Evolutionary conservation across 2,329 filamentous ascomycete genomes (phyloP), one percentile per base, ranked within the genome.

Genomic region (Phyllosticta citrichinensis): DNA sequence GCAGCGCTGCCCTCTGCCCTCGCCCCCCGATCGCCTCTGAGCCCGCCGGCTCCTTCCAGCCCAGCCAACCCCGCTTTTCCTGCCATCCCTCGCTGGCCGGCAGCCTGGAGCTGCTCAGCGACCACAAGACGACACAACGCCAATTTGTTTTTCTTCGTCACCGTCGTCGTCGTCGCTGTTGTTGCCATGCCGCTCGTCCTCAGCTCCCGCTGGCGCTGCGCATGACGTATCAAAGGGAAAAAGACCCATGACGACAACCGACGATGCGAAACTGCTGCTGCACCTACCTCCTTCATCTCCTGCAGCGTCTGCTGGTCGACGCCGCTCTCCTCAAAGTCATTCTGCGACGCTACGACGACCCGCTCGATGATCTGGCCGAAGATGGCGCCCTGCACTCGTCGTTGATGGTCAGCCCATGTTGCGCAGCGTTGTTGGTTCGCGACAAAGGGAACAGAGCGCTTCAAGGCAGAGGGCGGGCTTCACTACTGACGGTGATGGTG

Each of bases 321-420:
- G 69, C 94, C 94, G 68, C 88, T 91, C 77, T 99, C 94, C 75
- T 99, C 94, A 73, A 99, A 97, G 76, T 97, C 94, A 71, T 93
- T 89, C 71, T 89, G 84, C 70, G 93, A 97, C 67, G 73, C 71
- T 56, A 69, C 66, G 63, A 79, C 73, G 63, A 80, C 78, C 69
- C 89, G 88, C 68, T 93, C 87, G 75, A 97, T 90, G 73, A 99
- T 91, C 77, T 94, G 90, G 75, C 86, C 81, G 76, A 97, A 99
- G 70, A 97, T 87, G 66, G 79, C 77, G 70, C 94, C 94, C 79
- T 86, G 66, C 63, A 61, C 52, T 51, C 52, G 24, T 52, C 33
- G 24, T 61, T 47, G 51, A 47, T 47, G 40, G 60, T 62, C 56
- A 62, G 60, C 60, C 47, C 55, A 56, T 30, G 27, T 24, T 27